Conservation (phyloP, 257 asterid genomes). For the Ophiorrhiza pumila region DNA sequence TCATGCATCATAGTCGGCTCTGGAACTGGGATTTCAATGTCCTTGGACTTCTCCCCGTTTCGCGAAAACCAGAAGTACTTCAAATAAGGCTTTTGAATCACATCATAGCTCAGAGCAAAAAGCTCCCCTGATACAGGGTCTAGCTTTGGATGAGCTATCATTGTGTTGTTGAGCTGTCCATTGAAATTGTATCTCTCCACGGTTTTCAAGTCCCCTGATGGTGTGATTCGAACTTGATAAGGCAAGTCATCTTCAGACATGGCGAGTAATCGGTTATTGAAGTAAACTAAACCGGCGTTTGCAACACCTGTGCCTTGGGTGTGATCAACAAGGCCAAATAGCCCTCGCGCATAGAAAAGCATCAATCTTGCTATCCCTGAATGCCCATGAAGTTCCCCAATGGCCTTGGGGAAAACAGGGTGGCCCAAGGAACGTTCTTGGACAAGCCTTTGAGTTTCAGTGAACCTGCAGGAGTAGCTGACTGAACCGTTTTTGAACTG, state of each 20-base stretch:
- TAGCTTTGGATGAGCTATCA: conserved; percentile 96
- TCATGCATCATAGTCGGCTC: conserved; percentile 99
- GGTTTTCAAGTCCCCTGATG: conserved; percentile 67
- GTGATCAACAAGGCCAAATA: conserved; percentile 65
- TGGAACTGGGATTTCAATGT: conserved; percentile 76
- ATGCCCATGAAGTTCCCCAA: conserved; percentile 95
- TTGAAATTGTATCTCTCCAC: conserved; percentile 54
- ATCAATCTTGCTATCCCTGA: conserved; percentile 78
- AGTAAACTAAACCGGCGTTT: conserved; percentile 85
- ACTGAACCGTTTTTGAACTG: conserved; percentile 56
- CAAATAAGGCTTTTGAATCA: conserved; percentile 75
- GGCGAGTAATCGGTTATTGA: conserved; percentile 71
- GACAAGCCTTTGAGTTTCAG: conserved; percentile 67
- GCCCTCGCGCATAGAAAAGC: conserved; percentile 82
- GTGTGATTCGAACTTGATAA: conserved; percentile 66
- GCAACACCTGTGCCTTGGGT: conserved; percentile 87
- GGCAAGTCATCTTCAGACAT: conserved; percentile 99
- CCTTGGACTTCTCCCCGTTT: conserved; percentile 62
- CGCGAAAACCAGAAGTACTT: conserved; percentile 68
- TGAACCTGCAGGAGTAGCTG: conserved; percentile 79
- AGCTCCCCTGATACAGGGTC: conserved; percentile 89
- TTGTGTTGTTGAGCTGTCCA: conserved; percentile 61
- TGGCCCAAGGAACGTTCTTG: conserved; percentile 76
- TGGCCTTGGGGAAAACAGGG: conserved; percentile 93
- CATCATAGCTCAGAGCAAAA: conserved; percentile 88